Evolutionary conservation across 1,284 basidiomycete genomes (phyloP).

Genomic region (Ceratobasidium sp.): DNA sequence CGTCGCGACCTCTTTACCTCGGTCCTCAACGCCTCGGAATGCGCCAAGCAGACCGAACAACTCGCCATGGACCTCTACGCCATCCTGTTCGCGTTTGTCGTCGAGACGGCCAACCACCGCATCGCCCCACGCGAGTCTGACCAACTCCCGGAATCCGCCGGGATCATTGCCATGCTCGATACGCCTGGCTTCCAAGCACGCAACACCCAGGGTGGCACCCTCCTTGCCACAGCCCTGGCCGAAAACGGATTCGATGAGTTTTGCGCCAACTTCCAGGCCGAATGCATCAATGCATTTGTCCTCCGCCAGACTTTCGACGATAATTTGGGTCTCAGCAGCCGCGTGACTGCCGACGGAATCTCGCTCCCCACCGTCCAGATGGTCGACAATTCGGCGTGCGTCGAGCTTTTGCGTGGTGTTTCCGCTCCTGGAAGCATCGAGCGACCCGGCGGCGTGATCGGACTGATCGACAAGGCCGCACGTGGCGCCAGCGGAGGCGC

Average conservation of each 20-base stretch:
- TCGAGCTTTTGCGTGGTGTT: conserved; percentile 86
- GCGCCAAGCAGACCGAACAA: conserved; percentile 75
- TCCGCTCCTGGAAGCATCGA: conserved; percentile 69
- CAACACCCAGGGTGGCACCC: conserved; percentile 54
- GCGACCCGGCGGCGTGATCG: conserved; percentile 77
- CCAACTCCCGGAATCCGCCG: conserved; percentile 53
- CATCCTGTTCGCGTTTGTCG: conserved; percentile 88
- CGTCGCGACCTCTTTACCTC: conserved; percentile 86
- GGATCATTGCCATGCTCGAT: conserved; percentile 80
- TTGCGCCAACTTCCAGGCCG: conserved; percentile 84
- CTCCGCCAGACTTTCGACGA: conserved; percentile 79
- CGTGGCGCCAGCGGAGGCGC: conserved; percentile 77
- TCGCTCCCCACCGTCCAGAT: conserved; percentile 69
- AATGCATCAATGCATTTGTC: conserved; percentile 81
- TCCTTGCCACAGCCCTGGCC: conserved; percentile 74
- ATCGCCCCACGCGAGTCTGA: conserved; percentile 59
- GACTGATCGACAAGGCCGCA: conserved; percentile 75
- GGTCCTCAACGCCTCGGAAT: conserved; percentile 76
- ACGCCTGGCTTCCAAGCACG: conserved; percentile 84
- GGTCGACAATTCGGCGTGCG: conserved; percentile 81
- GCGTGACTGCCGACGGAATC: conserved; percentile 72
- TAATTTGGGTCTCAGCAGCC: conserved; percentile 65
- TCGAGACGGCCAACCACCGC: conserved; percentile 88
- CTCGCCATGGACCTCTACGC: conserved; percentile 87
- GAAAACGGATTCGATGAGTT: conserved; percentile 89